These are phyloP conservation scores for Trametes gibbosa DNA, from an alignment of 768 basidiomycete genomes.

Conservation along the genomic window DNA sequence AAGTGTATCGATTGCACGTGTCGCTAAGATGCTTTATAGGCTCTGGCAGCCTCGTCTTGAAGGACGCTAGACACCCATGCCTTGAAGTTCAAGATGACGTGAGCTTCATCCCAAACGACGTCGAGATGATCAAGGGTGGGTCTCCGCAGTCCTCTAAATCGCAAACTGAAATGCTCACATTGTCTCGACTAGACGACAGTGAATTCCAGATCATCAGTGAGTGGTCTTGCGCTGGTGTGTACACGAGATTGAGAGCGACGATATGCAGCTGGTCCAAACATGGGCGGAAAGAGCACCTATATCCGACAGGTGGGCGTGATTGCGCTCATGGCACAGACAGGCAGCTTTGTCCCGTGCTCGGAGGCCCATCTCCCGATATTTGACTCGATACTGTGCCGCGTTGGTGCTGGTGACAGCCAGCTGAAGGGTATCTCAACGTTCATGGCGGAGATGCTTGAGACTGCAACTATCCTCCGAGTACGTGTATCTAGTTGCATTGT, in stretches of 20 bases:
- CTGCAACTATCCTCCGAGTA: conserved; percentile 89
- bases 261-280: conserved; percentile 85
- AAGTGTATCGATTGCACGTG: background rate
- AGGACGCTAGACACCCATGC: conserved; percentile 92
- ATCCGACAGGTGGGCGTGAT: conserved; percentile 97
- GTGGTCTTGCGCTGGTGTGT: conserved; percentile 18
- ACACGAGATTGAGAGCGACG: background rate
- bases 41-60: conserved; percentile 73
- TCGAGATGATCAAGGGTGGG: conserved; percentile 87
- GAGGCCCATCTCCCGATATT: conserved; percentile 88
- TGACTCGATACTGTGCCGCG: conserved; percentile 92
- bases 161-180: background rate
- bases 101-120: conserved; percentile 92
- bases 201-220: conserved; percentile 95
- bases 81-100: conserved; percentile 95
- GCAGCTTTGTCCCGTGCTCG: conserved; percentile 92
- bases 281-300: conserved; percentile 98
- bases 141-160: background rate
- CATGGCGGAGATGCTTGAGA: conserved; percentile 99
- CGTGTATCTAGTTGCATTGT: conserved; percentile 21
- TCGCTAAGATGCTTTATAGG: conserved; percentile 42
- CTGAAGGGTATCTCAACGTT: conserved; percentile 98
- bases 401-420: conserved; percentile 97
- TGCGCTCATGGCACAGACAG: conserved; percentile 92
- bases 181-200: conserved; percentile 55